Evolutionary conservation across 164 flowering plant genomes (phyloP).

Genomic region (Houttuynia cordata): DNA sequence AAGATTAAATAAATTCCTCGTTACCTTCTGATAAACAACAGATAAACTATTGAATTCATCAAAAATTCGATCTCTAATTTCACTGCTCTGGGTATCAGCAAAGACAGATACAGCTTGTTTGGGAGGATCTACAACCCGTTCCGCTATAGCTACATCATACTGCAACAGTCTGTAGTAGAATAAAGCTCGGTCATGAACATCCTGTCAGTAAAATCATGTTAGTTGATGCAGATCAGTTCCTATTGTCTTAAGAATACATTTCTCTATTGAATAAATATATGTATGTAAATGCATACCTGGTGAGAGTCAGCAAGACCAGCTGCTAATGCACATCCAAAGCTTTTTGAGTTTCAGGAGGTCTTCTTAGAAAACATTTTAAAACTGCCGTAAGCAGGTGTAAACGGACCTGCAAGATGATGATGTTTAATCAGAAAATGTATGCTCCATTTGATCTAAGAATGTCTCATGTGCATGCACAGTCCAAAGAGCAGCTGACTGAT

Average conservation of each 20-base stretch:
- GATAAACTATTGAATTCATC: conserved; percentile 95
- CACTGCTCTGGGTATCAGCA: conserved; percentile 95
- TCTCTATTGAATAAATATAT: background rate
- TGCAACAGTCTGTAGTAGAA: conserved; percentile 94
- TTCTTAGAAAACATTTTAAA: conserved; percentile 87
- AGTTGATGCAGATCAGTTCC: background rate
- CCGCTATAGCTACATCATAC: conserved; percentile 65
- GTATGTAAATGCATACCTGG: conserved; percentile 42
- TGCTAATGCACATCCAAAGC: conserved; percentile 78
- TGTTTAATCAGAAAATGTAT: background rate
- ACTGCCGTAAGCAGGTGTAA: conserved; percentile 92
- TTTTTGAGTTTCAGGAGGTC: conserved; percentile 92
- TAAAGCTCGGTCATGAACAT: conserved; percentile 96
- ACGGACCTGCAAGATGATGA: conserved; percentile 48
- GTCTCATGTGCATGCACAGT: background rate
- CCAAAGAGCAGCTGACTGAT: too few relatives aligned
- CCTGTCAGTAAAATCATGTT: conserved; percentile 36
- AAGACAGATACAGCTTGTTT: conserved; percentile 99
- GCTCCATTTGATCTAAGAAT: background rate
- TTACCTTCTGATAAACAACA: conserved; percentile 91
- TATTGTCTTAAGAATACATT: background rate
- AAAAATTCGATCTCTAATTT: conserved; percentile 93
- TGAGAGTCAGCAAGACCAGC: conserved; percentile 92
- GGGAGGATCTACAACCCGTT: conserved; percentile 83
- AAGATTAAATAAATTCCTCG: background rate